phyloP scores from a whole-genome alignment of 2,329 filamentous ascomycete genomes.

The Chaetomium olivaceum region DNA sequence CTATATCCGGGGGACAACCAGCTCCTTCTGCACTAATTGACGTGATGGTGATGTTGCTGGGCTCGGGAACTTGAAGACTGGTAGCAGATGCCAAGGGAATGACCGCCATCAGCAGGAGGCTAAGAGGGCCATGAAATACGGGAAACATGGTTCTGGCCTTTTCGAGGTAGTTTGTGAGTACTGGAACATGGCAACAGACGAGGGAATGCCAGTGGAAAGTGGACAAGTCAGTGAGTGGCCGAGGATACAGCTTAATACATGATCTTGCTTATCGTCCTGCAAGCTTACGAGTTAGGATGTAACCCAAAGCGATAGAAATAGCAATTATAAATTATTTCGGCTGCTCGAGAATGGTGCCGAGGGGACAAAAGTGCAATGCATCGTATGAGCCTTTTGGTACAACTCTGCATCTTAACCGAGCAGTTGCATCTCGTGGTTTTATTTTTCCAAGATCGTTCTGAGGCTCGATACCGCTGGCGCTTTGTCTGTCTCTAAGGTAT shows the following conservation, averaged over 20 bases:
- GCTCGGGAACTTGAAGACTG: neutral
- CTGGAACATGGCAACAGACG: too few species aligned
- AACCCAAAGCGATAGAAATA: neutral
- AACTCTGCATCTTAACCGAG: neutral
- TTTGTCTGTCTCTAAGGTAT: too few species aligned
- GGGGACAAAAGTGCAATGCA: neutral
- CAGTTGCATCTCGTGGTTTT: too few species aligned
- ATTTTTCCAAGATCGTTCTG: too few species aligned
- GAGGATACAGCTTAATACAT: neutral
- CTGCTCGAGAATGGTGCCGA: neutral
- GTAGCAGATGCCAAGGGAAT: neutral
- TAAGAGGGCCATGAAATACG: neutral
- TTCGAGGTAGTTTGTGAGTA: too few species aligned
- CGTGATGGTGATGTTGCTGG: neutral
- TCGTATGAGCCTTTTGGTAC: neutral
- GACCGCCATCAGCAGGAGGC: neutral
- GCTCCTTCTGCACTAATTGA: neutral
- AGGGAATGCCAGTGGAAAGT: neutral
- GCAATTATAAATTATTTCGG: neutral
- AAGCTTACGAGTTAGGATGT: neutral
- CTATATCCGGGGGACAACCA: neutral
- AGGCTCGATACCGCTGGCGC: neutral
- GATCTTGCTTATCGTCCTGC: neutral
- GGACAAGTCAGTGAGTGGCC: neutral
- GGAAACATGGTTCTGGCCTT: neutral